phyloP scores from a whole-genome alignment of 2,329 filamentous ascomycete genomes.

The Hawksworthiomyces lignivorus region DNA sequence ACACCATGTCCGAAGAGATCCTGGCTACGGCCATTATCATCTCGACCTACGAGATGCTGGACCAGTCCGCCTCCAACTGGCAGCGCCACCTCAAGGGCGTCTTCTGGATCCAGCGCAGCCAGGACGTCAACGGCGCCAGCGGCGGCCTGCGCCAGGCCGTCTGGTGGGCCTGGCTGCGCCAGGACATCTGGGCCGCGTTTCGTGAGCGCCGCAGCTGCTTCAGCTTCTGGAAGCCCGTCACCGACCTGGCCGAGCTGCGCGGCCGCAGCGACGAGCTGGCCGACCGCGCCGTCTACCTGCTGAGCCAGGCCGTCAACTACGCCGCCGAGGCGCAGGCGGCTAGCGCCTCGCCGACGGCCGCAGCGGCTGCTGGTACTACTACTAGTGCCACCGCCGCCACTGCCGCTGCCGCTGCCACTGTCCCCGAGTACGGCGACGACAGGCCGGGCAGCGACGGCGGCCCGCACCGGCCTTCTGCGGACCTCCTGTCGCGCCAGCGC shows the following conservation, averaged over 20 bases:
- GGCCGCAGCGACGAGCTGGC: constrained; percentile 39
- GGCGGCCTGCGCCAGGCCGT: constrained; percentile 49
- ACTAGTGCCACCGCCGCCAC: too few relatives aligned
- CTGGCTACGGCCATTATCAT: constrained; percentile 52
- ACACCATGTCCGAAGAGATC: constrained; percentile 49
- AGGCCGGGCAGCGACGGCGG: neutral
- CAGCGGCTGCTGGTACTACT: constrained; percentile 8
- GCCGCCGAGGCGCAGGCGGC: neutral
- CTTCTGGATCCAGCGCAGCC: constrained; percentile 58
- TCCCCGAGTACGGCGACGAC: neutral
- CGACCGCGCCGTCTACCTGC: constrained; percentile 39
- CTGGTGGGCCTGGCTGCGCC: constrained; percentile 61
- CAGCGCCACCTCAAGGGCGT: constrained; percentile 56
- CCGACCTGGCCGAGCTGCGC: constrained; percentile 33
- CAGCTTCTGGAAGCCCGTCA: constrained; percentile 48
- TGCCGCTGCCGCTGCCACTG: too few relatives aligned
- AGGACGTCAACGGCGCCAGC: constrained; percentile 52
- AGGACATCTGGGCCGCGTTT: constrained; percentile 59
- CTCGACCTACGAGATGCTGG: constrained; percentile 60
- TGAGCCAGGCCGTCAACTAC: constrained; percentile 46
- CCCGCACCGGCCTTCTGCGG: too few relatives aligned
- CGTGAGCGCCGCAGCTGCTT: constrained; percentile 47
- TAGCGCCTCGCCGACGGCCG: constrained; percentile 9
- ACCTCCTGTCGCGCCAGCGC: neutral
- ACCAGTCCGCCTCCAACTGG: constrained; percentile 34